Base-by-base conservation (phyloP, 805 yeast species). In the Tetrapisispora iriomotensis region DNA sequence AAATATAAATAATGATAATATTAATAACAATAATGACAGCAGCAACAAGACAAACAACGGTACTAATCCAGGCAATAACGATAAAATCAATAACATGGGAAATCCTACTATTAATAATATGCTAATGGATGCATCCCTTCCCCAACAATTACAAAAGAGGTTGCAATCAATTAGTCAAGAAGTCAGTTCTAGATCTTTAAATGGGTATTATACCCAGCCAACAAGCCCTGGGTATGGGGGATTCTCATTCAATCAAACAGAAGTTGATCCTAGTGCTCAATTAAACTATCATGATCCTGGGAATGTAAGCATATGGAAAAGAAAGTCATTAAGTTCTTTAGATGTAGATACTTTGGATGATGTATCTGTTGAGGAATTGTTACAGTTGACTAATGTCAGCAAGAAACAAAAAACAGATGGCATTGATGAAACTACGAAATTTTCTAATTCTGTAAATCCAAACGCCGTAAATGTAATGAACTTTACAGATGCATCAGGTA, bases 131-230 rank as follows among this genome's bases (percentile, higher is more conserved):
- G 45, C 50, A 6, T 45, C 57, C 12, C 43, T 56, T 28, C 58
- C 60, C 20, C 59, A 53, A 35, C 53, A 51, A 25, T 38, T 57
- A 37, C 58, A 55, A 39, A 49, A 49, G 30, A 38, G 52, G 40
- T 37, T 54, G 22, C 56, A 51, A 36, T 51, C 48, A 20, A 45
- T 56, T 5, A 50, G 54, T 10, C 58, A 50, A 36, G 58, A 54
- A 28, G 41, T 39, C n/a, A 54, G 45, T 35, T 48, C 55, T 7
- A 42, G 57, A 26, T 50, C 58, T 2, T 36, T 53, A 18, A 50
- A 49, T 26, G 61, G 61, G 15, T 56, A 54, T 39, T 54, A 58
- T 41, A 54, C 60, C 17, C 59, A 54, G 29, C 60, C 62, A 6
- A 53, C 60, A 12, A 55, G 60, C 41, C 61, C 62, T 9, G 58